phyloP scores from a whole-genome alignment of 148 eudicot genomes.

The Vaccinium corymbosum region DNA sequence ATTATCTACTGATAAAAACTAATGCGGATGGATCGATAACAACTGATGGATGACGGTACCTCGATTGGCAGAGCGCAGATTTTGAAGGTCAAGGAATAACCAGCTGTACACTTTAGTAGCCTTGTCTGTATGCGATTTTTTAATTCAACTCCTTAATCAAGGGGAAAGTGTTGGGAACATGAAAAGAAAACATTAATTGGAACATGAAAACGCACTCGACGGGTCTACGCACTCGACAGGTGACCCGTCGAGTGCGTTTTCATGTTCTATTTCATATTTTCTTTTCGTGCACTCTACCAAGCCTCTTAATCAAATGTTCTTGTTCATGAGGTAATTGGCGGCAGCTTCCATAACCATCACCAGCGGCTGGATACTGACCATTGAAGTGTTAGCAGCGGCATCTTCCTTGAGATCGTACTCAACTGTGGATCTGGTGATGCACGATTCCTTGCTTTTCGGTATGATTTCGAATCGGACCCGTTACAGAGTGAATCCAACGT shows the following conservation, averaged over 20 bases:
- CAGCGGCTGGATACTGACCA: constrained; percentile 34
- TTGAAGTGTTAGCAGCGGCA: constrained; percentile 29
- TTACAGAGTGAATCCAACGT: constrained; percentile 41
- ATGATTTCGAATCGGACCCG: constrained; percentile 39
- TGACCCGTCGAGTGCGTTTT: too few relatives aligned
- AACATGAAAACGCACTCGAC: too few relatives aligned
- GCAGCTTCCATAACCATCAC: constrained; percentile 28
- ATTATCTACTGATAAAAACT: too few relatives aligned
- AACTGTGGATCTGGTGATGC: constrained; percentile 39
- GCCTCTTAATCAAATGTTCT: background rate
- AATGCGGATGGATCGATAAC: too few relatives aligned
- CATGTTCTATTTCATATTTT: too few relatives aligned
- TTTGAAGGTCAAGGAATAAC: background rate
- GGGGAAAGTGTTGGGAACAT: too few relatives aligned
- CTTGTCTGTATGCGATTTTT: background rate
- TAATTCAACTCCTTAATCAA: background rate
- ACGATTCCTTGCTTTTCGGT: constrained; percentile 27
- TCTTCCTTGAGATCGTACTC: constrained; percentile 54
- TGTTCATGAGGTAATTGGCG: constrained; percentile 20
- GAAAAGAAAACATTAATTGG: too few relatives aligned
- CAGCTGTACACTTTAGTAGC: background rate
- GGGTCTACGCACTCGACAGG: too few relatives aligned
- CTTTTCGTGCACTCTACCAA: too few relatives aligned
- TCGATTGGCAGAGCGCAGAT: background rate
- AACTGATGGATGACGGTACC: background rate